Evolutionary conservation across 257 asterid species (phyloP), one percentile per base, ranked within the genome.

Genomic region (Scutellaria minor): DNA sequence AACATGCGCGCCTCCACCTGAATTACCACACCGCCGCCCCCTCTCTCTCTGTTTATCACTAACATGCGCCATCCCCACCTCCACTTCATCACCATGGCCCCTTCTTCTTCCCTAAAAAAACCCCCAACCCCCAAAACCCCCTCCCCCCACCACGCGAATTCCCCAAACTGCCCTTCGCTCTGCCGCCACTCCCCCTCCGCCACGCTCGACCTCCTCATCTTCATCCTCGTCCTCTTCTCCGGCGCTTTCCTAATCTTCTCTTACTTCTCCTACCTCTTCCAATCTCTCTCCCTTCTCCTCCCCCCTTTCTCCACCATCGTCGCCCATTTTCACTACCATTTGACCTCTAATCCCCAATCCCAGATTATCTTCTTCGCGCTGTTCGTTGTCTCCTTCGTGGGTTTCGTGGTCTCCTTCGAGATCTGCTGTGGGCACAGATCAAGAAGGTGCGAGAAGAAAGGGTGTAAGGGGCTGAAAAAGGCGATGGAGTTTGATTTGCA

Each of bases 401-500:
- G 76, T 13, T 84, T 79, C 22, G 60, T 82, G 22, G 46, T 76
- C 22, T 72, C 24, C 47, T 75, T 75, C 31, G 79, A 75, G 77
- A 67, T 83, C 78, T 78, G 82, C 60, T 86, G 87, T 64, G 88
- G 96, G 39, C 73, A 66, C 51, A 80, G 96, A 73, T 86, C 90
- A 10, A 70, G 92, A 51, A 80, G 84, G 64, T 93, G 98, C 64
- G 90, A 87, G 18, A 87, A 76, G 75, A 37, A 14, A 7, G 90
- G 83, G 12, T 93, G 98, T 64, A 84, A 78, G 57, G 97, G 90
- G 73, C 66, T 91, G 84, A 89, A 80, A 48, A 89, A 80, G 52
- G 94, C 91, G 55, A 71, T 85, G 92, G 97, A 89, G 80, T 87
- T 88, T 69, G 96, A 91, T 80, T 80, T 91, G 79, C 92, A 84